Base-by-base conservation (phyloP, 306 rosid genomes). In the Amphicarpaea edgeworthii region DNA sequence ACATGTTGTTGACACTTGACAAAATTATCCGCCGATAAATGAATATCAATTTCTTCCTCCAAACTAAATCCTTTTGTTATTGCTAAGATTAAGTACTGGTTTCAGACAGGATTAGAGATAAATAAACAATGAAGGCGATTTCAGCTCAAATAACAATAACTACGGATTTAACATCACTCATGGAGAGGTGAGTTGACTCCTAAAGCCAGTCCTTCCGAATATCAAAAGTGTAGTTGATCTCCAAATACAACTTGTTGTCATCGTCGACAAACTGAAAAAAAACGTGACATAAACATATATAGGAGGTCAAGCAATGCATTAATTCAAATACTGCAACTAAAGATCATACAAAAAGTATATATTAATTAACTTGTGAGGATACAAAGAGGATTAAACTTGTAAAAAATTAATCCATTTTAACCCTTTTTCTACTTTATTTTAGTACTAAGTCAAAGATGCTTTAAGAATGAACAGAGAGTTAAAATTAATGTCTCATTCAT, bases 211-310 rank as follows among this genome's bases (percentile, higher is more conserved):
- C 94, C 80, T 82, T 93, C 76, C 86, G 81, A 81, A 90, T 93
- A 51, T 93, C 94, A 64, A 93, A 90, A 26, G 88, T 88, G 89
- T 93, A 93, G 84, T 85, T 90, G 81, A 93, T 90, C 84, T 90
- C 96, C 91, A 90, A 86, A 81, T 90, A 84, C 76, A 86, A 86
- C 86, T 89, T 90, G 80, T 90, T 87, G 81, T 93, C 96, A 50
- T 93, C 98, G 16, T 93, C 98, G 47, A 81, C 84, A 83, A 93
- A 90, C 96, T 90, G 87, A 73, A 81, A 28, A 81, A 28, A 76
- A 47, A 45, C 5, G 0, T 65, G 8, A 77, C 76, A 38, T 8
- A 30, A 62, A 30, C 69, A 26, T n/a, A n/a, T n/a, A n/a, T 3
- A n/a, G 1, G 1, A 73, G 34, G 14, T 38, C 58, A 65, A 46